A percentile compares a stretch with the other conserved stretches of the same genome.
Conservation (phyloP, 306 rosid species). For the Casuarina glauca region DNA sequence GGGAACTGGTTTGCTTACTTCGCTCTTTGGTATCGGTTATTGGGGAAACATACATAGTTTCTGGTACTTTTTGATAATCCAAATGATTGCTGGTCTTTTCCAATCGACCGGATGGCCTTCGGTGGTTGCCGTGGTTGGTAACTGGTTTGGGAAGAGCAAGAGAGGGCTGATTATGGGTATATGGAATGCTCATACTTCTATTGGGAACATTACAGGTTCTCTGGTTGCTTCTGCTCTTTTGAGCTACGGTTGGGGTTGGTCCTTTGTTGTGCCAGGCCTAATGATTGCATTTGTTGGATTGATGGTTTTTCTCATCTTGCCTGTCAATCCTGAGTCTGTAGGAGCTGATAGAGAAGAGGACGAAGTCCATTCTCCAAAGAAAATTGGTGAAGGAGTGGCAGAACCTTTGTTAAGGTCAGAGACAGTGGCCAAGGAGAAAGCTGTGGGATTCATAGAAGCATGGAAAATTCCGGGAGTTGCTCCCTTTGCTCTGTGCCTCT, state of each 20-base stretch:
- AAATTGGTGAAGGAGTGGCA: slow-evolving; percentile 48
- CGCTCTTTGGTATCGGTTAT: slow-evolving; percentile 79
- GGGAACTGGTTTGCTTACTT: slow-evolving; percentile 88
- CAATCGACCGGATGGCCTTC: slow-evolving; percentile 99
- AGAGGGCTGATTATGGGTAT: slow-evolving; percentile 98
- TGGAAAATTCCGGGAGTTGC: slow-evolving; percentile 99
- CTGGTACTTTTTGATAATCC: slow-evolving; percentile 63
- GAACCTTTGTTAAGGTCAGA: slow-evolving; percentile 57
- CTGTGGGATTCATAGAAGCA: slow-evolving; percentile 92
- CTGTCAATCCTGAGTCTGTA: slow-evolving; percentile 68
- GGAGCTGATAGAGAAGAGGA: slow-evolving; percentile 60
- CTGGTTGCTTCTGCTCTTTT: slow-evolving; percentile 81
- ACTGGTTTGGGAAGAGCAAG: slow-evolving; percentile 96
- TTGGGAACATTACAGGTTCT: slow-evolving; percentile 93
- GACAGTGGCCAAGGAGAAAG: slow-evolving; percentile 36
- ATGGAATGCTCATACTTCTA: slow-evolving; percentile 98
- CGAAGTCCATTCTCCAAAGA: slow-evolving; percentile 49
- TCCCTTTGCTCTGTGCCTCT: slow-evolving; percentile 92
- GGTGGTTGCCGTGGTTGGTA: slow-evolving; percentile 89
- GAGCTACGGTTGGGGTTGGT: slow-evolving; percentile 98
- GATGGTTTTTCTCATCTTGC: slow-evolving; percentile 64
- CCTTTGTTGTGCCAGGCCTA: slow-evolving; percentile 79
- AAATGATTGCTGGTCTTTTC: slow-evolving; percentile 90
- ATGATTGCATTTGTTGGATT: slow-evolving; percentile 61
- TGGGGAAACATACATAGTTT: slow-evolving; percentile 80